A percentile compares a stretch with the other conserved stretches of the same genome.
Evolutionary conservation across 306 rosid species (phyloP).

Genomic region (Ormosia emarginata): DNA sequence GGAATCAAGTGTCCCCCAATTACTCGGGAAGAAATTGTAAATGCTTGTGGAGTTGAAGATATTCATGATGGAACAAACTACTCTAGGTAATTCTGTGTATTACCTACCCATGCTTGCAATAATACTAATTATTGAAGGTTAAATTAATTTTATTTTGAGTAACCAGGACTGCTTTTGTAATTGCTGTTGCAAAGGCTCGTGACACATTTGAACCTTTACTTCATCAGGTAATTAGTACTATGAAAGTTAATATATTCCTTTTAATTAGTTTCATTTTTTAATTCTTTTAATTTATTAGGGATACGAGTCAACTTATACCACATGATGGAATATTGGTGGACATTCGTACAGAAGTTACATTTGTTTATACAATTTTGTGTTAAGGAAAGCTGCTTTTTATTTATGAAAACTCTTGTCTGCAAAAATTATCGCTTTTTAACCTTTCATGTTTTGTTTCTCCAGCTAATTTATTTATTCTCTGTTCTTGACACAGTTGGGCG

Average conservation of each 20-base stretch:
- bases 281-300: neutral
- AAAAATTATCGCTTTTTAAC: neutral
- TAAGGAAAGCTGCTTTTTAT: neutral
- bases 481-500: conserved; percentile 70
- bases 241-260: neutral
- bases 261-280: neutral
- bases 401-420: neutral
- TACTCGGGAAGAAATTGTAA: conserved; percentile 91
- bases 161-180: conserved; percentile 95
- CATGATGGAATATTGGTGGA: neutral
- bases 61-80: conserved; percentile 96
- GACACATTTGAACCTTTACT: conserved; percentile 97
- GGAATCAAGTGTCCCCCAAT: conserved; percentile 98
- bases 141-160: neutral
- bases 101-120: neutral
- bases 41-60: conserved; percentile 99
- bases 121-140: neutral
- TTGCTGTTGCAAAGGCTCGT: conserved; percentile 95
- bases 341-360: neutral
- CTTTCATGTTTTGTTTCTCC: neutral
- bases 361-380: neutral
- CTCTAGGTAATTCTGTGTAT: conserved; percentile 62
- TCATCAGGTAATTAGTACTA: conserved; percentile 64
- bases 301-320: neutral
- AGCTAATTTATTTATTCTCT: conserved; percentile 26